Evolutionary conservation across 257 asterid genomes (phyloP).

Genomic region (Henckelia pumila): DNA sequence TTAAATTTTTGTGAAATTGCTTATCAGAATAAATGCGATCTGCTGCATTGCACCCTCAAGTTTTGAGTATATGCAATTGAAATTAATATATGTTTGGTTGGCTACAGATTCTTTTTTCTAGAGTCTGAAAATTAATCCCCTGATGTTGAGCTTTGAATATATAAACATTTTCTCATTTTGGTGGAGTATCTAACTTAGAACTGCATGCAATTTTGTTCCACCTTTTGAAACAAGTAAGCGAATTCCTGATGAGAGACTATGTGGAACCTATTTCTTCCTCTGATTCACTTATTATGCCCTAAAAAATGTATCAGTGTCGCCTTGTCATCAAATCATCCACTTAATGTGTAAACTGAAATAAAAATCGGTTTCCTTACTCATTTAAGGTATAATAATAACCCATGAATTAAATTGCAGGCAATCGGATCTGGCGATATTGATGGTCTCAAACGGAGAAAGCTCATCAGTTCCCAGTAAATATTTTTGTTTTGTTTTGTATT

Average conservation of each 20-base stretch:
- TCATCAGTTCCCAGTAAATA: slow-evolving; percentile 71
- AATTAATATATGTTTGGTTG: background rate
- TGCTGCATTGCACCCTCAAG: slow-evolving; percentile 6
- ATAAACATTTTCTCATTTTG: background rate
- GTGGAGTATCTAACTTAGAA: background rate
- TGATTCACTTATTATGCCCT: background rate
- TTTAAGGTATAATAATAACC: background rate
- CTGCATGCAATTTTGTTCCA: background rate
- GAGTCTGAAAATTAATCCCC: background rate
- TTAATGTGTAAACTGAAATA: background rate
- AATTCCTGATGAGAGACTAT: background rate
- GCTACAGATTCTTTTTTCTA: background rate
- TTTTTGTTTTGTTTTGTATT: slow-evolving; percentile 18
- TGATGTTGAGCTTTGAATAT: background rate
- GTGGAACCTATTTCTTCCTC: background rate
- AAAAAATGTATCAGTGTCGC: slow-evolving; percentile 13
- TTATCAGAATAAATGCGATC: slow-evolving; percentile 5
- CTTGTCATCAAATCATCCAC: background rate
- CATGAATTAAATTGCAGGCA: slow-evolving; percentile 43
- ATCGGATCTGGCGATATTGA: slow-evolving; percentile 64
- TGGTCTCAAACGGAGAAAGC: slow-evolving; percentile 77
- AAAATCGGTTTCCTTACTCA: slow-evolving; percentile 4
- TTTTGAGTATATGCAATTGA: background rate
- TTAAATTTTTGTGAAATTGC: background rate
- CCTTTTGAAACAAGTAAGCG: slow-evolving; percentile 2